These are phyloP conservation scores for Areca catechu DNA, from an alignment of 176 grass and related monocot genomes.

Conservation along the genomic window DNA sequence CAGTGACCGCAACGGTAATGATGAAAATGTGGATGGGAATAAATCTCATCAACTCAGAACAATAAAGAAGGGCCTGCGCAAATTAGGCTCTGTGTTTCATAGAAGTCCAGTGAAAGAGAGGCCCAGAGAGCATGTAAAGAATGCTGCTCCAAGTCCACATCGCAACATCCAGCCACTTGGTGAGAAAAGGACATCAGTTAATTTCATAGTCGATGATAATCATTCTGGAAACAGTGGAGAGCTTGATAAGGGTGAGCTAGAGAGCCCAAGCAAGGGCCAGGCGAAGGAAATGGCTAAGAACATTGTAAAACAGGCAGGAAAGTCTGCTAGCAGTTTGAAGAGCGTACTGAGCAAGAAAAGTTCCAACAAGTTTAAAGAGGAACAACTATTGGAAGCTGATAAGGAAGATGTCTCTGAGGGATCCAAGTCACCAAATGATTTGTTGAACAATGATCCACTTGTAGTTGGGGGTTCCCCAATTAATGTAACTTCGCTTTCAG, in stretches of 20 bases:
- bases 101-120: slow-evolving; percentile 43
- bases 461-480: slow-evolving; percentile 23
- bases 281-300: not conserved
- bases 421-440: slow-evolving; percentile 5
- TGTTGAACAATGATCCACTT: slow-evolving; percentile 24
- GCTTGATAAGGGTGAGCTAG: slow-evolving; percentile 31
- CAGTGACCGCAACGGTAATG: slow-evolving; percentile 48
- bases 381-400: slow-evolving; percentile 20
- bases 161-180: slow-evolving; percentile 39
- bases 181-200: slow-evolving; percentile 54
- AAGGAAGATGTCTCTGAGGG: slow-evolving; percentile 25
- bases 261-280: slow-evolving; percentile 21
- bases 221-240: slow-evolving; percentile 5
- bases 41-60: slow-evolving; percentile 8
- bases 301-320: slow-evolving; percentile 26
- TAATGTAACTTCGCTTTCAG: not conserved
- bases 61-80: slow-evolving; percentile 59
- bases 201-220: slow-evolving; percentile 38
- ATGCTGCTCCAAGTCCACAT: slow-evolving; percentile 23
- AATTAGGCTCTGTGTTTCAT: slow-evolving; percentile 43
- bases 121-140: not conserved
- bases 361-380: slow-evolving; percentile 42
- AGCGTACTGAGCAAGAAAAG: slow-evolving; percentile 43
- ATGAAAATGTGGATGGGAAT: slow-evolving; percentile 28
- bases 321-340: slow-evolving; percentile 43